phyloP scores from a whole-genome alignment of 2,329 filamentous ascomycete species.

The Pseudogymnoascus sp. region DNA sequence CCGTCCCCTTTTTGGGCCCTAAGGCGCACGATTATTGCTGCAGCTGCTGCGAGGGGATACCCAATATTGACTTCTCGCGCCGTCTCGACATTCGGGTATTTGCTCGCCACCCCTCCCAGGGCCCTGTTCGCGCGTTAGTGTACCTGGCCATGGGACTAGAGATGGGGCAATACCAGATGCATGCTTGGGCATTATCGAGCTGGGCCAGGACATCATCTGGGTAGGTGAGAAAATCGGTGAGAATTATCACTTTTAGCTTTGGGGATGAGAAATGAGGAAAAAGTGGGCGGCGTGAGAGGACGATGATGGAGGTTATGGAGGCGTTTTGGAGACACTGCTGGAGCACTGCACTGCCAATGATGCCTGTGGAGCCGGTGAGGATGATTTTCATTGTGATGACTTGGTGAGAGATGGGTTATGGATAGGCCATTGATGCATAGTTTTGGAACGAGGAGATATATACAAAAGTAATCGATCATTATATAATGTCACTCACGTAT shows the following conservation, averaged over 20 bases:
- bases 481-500: not conserved
- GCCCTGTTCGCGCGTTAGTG: slow-evolving; percentile 8
- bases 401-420: not conserved
- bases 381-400: slow-evolving; percentile 48
- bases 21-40: not conserved
- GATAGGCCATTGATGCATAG: not conserved
- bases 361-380: slow-evolving; percentile 51
- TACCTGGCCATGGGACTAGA: not conserved
- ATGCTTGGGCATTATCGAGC: slow-evolving; percentile 32
- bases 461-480: not conserved
- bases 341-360: slow-evolving; percentile 48
- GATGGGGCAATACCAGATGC: slow-evolving; percentile 10
- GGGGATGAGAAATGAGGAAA: slow-evolving; percentile 34
- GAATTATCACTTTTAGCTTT: slow-evolving; percentile 44
- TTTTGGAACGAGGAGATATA: not conserved
- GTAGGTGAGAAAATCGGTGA: slow-evolving; percentile 46
- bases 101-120: not conserved
- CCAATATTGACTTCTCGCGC: not conserved
- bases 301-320: slow-evolving; percentile 44
- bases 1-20: not conserved
- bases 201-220: slow-evolving; percentile 36
- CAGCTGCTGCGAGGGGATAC: not conserved
- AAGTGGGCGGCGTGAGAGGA: slow-evolving; percentile 43
- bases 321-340: slow-evolving; percentile 42
- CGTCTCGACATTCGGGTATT: not conserved